phyloP scores from a whole-genome alignment of 345 rosid species.

The Balakata baccata region DNA sequence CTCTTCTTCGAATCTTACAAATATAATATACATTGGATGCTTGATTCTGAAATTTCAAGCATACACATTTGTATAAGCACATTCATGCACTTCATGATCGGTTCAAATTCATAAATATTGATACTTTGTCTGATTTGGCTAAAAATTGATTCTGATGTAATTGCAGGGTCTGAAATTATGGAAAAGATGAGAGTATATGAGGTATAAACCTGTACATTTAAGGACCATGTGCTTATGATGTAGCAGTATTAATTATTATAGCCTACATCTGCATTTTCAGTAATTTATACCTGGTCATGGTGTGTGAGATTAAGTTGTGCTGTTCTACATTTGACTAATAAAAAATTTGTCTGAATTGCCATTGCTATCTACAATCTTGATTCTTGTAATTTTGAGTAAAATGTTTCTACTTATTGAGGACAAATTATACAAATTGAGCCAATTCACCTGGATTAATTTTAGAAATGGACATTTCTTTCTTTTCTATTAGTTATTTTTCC shows the following conservation, averaged over 20 bases:
- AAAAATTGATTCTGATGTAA: slow-evolving; percentile 10
- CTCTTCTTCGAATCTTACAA: not conserved
- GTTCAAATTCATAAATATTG: not conserved
- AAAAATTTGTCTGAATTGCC: not conserved
- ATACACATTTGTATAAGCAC: not conserved
- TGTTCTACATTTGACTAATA: not conserved
- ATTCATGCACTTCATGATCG: not conserved
- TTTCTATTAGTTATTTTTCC: not conserved
- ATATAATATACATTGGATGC: not conserved
- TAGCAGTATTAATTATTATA: not conserved
- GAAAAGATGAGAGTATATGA: slow-evolving; percentile 32
- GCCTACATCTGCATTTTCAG: not conserved
- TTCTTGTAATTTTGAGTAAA: not conserved
- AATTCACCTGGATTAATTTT: not conserved
- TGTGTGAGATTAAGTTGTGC: not conserved
- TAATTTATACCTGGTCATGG: not conserved
- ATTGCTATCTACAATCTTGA: not conserved
- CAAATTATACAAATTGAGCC: not conserved
- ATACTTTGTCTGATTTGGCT: not conserved
- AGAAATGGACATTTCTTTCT: not conserved
- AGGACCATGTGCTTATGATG: slow-evolving; percentile 6
- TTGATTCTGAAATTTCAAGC: slow-evolving; percentile 6
- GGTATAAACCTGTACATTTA: slow-evolving; percentile 27
- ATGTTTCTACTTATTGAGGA: not conserved
- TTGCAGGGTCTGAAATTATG: slow-evolving; percentile 32